Evolutionary conservation across 164 flowering plant species (phyloP), one percentile per base, ranked within the genome.

Genomic region (Chimonanthus praecox): DNA sequence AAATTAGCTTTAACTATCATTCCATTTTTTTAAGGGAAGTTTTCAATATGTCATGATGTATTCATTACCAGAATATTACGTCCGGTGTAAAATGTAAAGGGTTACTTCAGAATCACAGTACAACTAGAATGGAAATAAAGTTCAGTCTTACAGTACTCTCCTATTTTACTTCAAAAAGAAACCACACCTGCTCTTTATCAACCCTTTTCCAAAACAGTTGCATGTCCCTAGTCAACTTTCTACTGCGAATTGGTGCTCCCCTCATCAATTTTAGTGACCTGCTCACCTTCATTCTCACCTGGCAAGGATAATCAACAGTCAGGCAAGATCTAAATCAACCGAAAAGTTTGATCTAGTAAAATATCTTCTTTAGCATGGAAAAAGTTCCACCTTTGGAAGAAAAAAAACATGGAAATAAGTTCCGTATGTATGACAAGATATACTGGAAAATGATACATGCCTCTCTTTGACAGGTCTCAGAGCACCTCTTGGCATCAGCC

Each of bases 391-490:
- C 33, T 33, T 33, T 33, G 33, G 33, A 45, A 21, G 13, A 47
- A 63, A 9, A 69, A 3, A 8, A 8, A 4, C 60, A 54, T 54
- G 60, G 16, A 33, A 33, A 33, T 33, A 33, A 33, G 33, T 33
- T 33, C 33, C 33, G 1, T 1, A 1, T 33, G 33, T 33, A 33
- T 33, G 33, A 33, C 33, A 33, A 33, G 33, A 33, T 33, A 33
- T 33, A 1, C 33, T 33, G 1, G 33, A 33, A 33, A 70, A 71
- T 21, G 20, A 47, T 5, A 80, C 83, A 5, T 84, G 75, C 99
- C 92, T 95, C 99, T 84, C 94, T 88, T 81, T 93, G 98, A 85
- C 99, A 95, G 71, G 51, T 77, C 71, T 95, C 99, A 73, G 99
- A 79, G 69, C 83, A 83, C 82, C 92, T 88, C 87, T 90, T 95